Evolutionary conservation across 768 basidiomycete genomes (phyloP), one percentile per base, ranked within the genome.

Genomic region (Multifurca ochricompacta): DNA sequence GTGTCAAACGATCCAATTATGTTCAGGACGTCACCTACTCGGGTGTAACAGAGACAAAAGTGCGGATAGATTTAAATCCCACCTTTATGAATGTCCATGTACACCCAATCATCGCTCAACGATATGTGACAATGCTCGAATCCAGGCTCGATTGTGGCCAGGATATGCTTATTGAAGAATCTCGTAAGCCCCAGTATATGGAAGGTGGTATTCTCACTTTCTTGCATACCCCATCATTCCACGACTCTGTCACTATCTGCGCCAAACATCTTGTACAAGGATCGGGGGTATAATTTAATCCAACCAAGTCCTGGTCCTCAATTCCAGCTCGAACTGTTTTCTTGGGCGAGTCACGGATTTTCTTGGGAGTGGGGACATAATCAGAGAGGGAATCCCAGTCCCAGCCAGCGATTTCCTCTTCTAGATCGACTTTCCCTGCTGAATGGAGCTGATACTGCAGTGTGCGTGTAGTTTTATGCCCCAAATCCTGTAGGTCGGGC

Each of bases 31-130:
- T 98, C 94, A 58, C 85, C 91, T 88, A 64, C 2, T 31, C 23
- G 10, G n/a, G 25, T 46, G 19, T 44, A 23, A 36, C 39, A 46
- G 3, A 19, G 40, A 16, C 31, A 14, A 30, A 13, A 32, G 18
- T 42, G 31, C 51, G 27, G 30, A 28, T 28, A 37, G 37, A 4
- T 11, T 16, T 21, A n/a, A 28, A 7, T 34, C 44, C 7, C 61
- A 88, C 88, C 86, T 57, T 71, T 60, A 7, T 75, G 75, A 46
- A 89, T 70, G 43, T 82, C 79, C 7, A 83, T 77, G 19, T 77
- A 69, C 6, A 75, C 71, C 91, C 92, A 96, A 59, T 93, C 88
- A 54, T 92, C 87, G 30, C 71, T 75, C 2, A 97, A 74, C 44
- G 80, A 70, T 6, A 94, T 78, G 13, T 67, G 68, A 11, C 79